These are phyloP conservation scores for Euphrasia confusa DNA, from an alignment of 257 asterid species.

Conservation along the genomic window DNA sequence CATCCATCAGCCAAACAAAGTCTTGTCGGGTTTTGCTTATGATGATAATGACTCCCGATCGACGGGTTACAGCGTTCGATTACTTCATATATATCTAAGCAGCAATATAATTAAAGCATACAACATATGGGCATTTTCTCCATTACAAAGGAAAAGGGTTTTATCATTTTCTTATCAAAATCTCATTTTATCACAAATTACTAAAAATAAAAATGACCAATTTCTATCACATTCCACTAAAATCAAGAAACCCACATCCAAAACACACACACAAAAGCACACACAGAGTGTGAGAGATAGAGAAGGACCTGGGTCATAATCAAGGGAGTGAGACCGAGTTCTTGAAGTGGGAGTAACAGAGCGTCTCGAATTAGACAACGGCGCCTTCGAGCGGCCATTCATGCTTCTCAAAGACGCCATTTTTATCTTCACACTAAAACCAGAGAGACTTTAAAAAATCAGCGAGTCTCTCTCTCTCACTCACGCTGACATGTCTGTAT, in stretches of 20 bases:
- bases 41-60: no score
- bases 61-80: no score
- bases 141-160: not conserved
- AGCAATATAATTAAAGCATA: no score
- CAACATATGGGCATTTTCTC: not conserved
- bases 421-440: no score
- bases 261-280: not conserved
- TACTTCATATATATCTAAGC: no score
- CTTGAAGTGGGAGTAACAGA: conserved; percentile 75
- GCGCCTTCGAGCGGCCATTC: conserved; percentile 38
- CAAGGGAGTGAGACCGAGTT: conserved; percentile 41
- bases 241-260: conserved; percentile 3
- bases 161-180: conserved; percentile 19
- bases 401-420: conserved; percentile 24
- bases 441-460: no score
- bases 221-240: not conserved
- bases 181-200: conserved; percentile 13
- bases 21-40: no score
- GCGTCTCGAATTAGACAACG: conserved; percentile 48
- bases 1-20: not conserved
- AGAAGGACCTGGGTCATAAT: conserved; percentile 54
- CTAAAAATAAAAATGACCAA: not conserved
- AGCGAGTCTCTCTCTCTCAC: no score
- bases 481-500: no score
- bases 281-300: conserved; percentile 32